These are phyloP conservation scores for Strobilomyces confusus DNA, from an alignment of 768 basidiomycete genomes.

Conservation along the genomic window DNA sequence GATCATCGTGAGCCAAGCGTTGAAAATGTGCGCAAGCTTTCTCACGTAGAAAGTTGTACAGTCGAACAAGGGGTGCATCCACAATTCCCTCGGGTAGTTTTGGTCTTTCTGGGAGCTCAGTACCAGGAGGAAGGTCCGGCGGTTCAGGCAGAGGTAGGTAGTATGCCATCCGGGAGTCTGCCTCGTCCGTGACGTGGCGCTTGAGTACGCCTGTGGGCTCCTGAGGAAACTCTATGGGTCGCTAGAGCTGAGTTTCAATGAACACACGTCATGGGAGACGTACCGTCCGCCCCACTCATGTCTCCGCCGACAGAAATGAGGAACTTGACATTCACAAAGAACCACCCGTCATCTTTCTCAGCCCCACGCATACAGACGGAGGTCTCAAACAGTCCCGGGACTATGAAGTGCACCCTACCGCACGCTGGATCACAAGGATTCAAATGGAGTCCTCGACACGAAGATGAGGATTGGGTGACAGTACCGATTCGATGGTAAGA, in stretches of 20 bases:
- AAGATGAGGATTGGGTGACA: slow-evolving; percentile 23
- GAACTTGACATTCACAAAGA: slow-evolving; percentile 76
- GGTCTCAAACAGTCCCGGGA: slow-evolving; percentile 67
- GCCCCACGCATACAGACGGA: slow-evolving; percentile 73
- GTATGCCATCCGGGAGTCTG: slow-evolving; percentile 60
- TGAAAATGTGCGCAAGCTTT: slow-evolving; percentile 1
- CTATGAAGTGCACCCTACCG: slow-evolving; percentile 76
- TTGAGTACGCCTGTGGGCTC: slow-evolving; percentile 59
- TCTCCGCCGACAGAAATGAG: slow-evolving; percentile 71
- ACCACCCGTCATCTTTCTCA: slow-evolving; percentile 74
- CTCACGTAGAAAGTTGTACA: slow-evolving; percentile 89
- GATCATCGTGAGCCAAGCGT: background rate
- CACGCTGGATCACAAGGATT: slow-evolving; percentile 44
- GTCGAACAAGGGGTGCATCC: slow-evolving; percentile 79
- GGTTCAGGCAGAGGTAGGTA: slow-evolving; percentile 52
- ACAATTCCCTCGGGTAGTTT: slow-evolving; percentile 57
- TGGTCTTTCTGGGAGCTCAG: slow-evolving; percentile 40
- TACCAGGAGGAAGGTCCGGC: slow-evolving; percentile 37
- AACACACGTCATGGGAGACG: background rate
- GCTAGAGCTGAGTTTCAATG: background rate
- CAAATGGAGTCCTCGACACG: slow-evolving; percentile 4
- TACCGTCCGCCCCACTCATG: slow-evolving; percentile 68
- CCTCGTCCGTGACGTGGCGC: slow-evolving; percentile 68
- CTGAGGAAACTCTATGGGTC: slow-evolving; percentile 62
- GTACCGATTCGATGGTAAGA: slow-evolving; percentile 61